phyloP scores from a whole-genome alignment of 2,329 filamentous ascomycete species.

The Colletotrichum musicola region DNA sequence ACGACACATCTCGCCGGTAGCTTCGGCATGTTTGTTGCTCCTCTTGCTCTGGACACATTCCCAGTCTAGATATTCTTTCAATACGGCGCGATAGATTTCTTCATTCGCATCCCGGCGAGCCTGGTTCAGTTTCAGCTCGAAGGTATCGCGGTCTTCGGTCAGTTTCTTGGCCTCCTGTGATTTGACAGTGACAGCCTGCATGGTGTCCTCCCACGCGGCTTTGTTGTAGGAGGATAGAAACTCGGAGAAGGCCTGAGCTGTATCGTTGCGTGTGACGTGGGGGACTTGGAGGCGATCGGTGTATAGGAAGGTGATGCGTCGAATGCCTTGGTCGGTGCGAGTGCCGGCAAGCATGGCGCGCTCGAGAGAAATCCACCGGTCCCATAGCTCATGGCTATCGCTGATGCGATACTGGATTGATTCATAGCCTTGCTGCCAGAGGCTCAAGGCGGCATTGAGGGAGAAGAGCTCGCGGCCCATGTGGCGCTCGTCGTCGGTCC shows the following conservation, averaged over 20 bases:
- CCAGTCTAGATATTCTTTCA: conserved; percentile 85
- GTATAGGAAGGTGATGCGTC: conserved; percentile 77
- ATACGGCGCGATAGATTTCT: conserved; percentile 63
- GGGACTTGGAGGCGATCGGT: conserved; percentile 78
- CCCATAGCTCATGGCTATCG: conserved; percentile 84
- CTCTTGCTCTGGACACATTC: conserved; percentile 76
- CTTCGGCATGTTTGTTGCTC: conserved; percentile 60
- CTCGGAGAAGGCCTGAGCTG: conserved; percentile 79
- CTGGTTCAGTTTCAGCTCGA: conserved; percentile 74
- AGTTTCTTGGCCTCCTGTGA: conserved; percentile 74
- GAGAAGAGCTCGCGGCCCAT: conserved; percentile 80
- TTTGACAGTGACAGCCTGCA: conserved; percentile 75
- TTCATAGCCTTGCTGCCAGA: conserved; percentile 79
- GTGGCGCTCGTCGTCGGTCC: conserved; percentile 76
- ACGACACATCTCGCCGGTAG: conserved; percentile 65
- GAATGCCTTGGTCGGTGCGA: conserved; percentile 67
- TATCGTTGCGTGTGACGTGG: conserved; percentile 80
- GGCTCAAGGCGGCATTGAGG: conserved; percentile 72
- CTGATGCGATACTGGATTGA: conserved; percentile 80
- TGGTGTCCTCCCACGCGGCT: conserved; percentile 78
- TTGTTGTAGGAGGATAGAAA: conserved; percentile 81
- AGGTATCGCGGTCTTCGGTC: conserved; percentile 73
- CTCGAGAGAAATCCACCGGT: conserved; percentile 80
- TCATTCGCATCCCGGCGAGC: conserved; percentile 69
- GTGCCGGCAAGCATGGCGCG: conserved; percentile 74